phyloP scores from a whole-genome alignment of 257 asterid species.

The Hygrophila difformis region DNA sequence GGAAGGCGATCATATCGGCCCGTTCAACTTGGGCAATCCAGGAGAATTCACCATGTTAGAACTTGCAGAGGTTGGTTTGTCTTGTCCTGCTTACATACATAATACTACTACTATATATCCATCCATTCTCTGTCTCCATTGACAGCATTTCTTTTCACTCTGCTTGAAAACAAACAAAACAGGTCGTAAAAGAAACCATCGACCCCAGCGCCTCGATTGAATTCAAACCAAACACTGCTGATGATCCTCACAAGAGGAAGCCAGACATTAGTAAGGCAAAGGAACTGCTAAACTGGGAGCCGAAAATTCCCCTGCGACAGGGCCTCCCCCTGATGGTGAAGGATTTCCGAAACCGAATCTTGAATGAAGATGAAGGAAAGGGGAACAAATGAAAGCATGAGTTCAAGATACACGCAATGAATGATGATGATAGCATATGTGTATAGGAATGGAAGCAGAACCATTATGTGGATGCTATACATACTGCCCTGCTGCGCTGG shows the following conservation, averaged over 20 bases:
- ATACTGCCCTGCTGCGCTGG: no score
- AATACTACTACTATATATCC: no score
- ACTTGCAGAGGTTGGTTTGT: slow-evolving; percentile 74
- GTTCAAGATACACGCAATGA: no score
- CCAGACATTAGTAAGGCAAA: slow-evolving; percentile 93
- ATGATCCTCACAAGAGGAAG: slow-evolving; percentile 97
- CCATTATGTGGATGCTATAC: no score
- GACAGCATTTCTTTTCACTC: background rate
- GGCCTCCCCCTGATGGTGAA: slow-evolving; percentile 90
- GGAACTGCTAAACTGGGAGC: slow-evolving; percentile 95
- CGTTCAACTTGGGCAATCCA: slow-evolving; percentile 68
- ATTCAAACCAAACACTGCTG: slow-evolving; percentile 86
- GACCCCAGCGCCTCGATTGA: slow-evolving; percentile 82
- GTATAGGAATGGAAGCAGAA: no score
- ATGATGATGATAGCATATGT: no score
- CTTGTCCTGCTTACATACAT: no score
- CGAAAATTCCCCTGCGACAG: slow-evolving; percentile 62
- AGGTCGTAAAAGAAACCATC: slow-evolving; percentile 92
- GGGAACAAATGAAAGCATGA: slow-evolving; percentile 37
- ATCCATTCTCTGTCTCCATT: background rate
- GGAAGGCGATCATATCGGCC: slow-evolving; percentile 70
- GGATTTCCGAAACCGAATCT: slow-evolving; percentile 85
- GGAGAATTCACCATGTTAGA: slow-evolving; percentile 70
- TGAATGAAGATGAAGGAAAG: slow-evolving; percentile 96
- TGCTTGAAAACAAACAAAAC: slow-evolving; percentile 15